These are phyloP conservation scores for Aphanomyces euteiches DNA, from an alignment of 352 stramenopile species.

Conservation along the genomic window DNA sequence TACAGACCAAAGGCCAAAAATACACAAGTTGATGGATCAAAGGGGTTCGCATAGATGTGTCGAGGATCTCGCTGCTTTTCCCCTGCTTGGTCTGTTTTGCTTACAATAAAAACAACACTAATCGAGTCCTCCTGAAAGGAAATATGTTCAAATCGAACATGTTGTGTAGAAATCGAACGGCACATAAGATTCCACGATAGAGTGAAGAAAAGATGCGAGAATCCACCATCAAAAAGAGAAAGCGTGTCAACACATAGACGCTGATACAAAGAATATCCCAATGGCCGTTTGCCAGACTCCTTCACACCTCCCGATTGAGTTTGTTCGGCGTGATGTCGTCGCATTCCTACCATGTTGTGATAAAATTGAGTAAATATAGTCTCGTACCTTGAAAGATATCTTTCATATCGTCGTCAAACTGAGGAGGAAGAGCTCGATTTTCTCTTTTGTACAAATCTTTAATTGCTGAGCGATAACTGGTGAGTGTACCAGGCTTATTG, in stretches of 20 bases:
- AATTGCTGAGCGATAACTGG: not conserved
- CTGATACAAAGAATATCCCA: not conserved
- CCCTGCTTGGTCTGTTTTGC: constrained; percentile 40
- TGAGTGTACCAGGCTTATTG: not conserved
- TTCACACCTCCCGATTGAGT: not conserved
- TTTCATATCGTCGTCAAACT: constrained; percentile 9
- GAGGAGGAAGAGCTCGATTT: not conserved
- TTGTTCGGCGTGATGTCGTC: constrained; percentile 1
- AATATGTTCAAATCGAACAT: constrained; percentile 27
- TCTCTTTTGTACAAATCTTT: constrained; percentile 2
- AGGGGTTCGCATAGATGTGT: constrained; percentile 42
- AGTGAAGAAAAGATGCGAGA: not conserved
- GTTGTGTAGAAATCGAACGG: not conserved
- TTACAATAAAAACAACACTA: constrained; percentile 39
- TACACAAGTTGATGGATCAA: constrained; percentile 35
- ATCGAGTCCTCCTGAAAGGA: constrained; percentile 38
- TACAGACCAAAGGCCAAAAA: constrained; percentile 35
- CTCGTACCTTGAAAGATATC: constrained; percentile 1
- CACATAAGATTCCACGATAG: constrained; percentile 14
- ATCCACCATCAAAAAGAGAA: not conserved
- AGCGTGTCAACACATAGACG: not conserved
- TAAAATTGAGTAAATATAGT: too few species aligned
- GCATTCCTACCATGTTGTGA: too few species aligned
- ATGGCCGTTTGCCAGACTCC: not conserved
- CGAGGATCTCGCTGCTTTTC: constrained; percentile 33